phyloP scores from a whole-genome alignment of 805 yeast genomes.

The Saccharomycopsis fodiens region DNA sequence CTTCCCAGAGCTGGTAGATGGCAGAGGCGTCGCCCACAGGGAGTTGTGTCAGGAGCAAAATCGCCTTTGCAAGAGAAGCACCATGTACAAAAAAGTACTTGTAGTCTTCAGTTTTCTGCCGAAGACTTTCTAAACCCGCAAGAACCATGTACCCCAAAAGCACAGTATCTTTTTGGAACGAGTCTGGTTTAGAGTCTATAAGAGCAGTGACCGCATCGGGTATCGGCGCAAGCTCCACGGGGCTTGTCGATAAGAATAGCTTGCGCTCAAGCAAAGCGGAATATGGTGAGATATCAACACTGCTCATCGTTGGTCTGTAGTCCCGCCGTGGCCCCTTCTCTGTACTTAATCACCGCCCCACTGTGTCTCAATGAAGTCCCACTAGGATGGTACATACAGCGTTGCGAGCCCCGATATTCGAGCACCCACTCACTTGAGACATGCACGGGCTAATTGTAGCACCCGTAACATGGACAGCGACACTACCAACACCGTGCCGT shows the following conservation, averaged over 20 bases:
- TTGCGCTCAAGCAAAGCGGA: constrained; percentile 9
- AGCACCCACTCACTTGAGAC: no score
- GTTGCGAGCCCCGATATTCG: no score
- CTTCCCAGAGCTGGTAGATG: constrained; percentile 23
- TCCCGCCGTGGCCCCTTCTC: no score
- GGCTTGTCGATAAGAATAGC: constrained; percentile 10
- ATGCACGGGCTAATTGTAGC: not conserved
- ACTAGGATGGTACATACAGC: no score
- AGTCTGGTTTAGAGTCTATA: not conserved
- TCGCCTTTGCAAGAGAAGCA: constrained; percentile 15
- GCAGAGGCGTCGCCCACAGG: not conserved
- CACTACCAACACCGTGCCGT: not conserved
- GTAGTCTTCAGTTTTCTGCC: not conserved
- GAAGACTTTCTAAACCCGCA: not conserved
- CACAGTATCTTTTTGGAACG: not conserved
- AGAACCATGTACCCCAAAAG: constrained; percentile 1
- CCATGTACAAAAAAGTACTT: constrained; percentile 9
- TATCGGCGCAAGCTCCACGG: not conserved
- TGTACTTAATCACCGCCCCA: no score
- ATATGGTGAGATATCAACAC: constrained; percentile 5
- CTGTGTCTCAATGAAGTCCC: no score
- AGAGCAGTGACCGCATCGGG: not conserved
- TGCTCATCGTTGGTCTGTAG: not conserved
- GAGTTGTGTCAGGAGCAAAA: constrained; percentile 2
- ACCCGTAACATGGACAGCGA: not conserved